Conservation (phyloP, 2,329 filamentous ascomycete species). For the Neopestalotiopsis clavispora region DNA sequence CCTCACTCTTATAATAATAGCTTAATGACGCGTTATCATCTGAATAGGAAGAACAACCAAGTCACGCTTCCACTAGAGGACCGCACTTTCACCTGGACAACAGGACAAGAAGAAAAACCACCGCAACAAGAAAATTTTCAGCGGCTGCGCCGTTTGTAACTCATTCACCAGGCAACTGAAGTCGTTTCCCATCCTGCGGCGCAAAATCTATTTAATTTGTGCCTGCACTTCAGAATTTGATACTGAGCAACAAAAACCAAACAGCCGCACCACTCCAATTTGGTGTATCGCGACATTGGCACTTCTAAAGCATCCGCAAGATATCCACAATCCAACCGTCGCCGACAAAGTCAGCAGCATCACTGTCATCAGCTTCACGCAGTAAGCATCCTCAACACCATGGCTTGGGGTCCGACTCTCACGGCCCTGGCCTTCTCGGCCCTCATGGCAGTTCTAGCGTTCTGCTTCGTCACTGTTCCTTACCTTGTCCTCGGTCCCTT, state of each 20-base stretch:
- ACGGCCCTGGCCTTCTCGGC: background rate
- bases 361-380: background rate
- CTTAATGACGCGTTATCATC: background rate
- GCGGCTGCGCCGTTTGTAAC: background rate
- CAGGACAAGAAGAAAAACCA: background rate
- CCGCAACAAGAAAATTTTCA: background rate
- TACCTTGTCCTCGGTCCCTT: slow-evolving; percentile 6
- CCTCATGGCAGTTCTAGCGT: background rate
- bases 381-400: background rate
- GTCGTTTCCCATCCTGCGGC: too few species aligned
- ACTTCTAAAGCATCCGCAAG: too few species aligned
- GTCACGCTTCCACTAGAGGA: background rate
- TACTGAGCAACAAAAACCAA: too few species aligned
- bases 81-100: background rate
- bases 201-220: too few species aligned
- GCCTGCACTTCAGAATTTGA: too few species aligned
- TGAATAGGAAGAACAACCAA: background rate
- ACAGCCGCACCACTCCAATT: too few species aligned
- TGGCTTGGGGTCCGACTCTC: slow-evolving; percentile 4
- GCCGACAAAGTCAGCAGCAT: background rate
- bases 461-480: background rate
- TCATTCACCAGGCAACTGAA: background rate
- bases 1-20: background rate
- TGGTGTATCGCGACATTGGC: too few species aligned
- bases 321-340: background rate